Evolutionary conservation across 495 filamentous ascomycete genomes (phyloP).

Genomic region (Trichocladium antarcticum): DNA sequence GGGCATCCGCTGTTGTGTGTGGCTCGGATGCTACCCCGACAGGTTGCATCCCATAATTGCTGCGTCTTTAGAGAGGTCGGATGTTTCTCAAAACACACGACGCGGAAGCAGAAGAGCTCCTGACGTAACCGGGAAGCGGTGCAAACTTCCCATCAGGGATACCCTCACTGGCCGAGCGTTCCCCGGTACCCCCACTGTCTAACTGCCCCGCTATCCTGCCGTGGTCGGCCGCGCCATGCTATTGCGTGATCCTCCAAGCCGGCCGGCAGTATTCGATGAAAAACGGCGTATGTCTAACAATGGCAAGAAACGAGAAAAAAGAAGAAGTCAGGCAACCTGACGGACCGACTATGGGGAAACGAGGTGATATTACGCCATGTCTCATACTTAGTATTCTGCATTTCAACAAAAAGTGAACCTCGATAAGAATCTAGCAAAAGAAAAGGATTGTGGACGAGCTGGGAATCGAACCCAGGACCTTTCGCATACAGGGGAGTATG

Average conservation of each 20-base stretch:
- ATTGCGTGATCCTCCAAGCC: constrained; percentile 10
- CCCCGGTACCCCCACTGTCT: neutral
- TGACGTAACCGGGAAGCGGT: constrained; percentile 1
- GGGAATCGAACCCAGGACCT: constrained; percentile 21
- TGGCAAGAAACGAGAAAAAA: neutral
- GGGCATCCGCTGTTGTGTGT: neutral
- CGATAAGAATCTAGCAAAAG: neutral
- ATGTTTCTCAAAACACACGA: neutral
- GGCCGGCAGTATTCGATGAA: too few species aligned
- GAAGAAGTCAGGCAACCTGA: neutral
- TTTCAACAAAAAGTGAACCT: neutral
- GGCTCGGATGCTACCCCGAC: neutral
- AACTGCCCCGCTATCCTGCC: neutral
- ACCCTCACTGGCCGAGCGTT: neutral
- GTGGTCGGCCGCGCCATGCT: constrained; percentile 3
- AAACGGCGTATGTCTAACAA: neutral
- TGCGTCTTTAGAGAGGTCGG: neutral
- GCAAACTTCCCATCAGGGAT: neutral
- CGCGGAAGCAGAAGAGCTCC: neutral
- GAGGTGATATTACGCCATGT: too few species aligned
- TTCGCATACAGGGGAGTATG: constrained; percentile 11
- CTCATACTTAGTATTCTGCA: too few species aligned
- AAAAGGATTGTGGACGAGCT: constrained; percentile 13
- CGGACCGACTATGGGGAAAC: too few species aligned
- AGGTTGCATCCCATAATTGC: neutral